Percentiles rank a stretch among this genome's conserved stretches.
phyloP scores from a whole-genome alignment of 495 filamentous ascomycete genomes.

The Neurospora sp. region DNA sequence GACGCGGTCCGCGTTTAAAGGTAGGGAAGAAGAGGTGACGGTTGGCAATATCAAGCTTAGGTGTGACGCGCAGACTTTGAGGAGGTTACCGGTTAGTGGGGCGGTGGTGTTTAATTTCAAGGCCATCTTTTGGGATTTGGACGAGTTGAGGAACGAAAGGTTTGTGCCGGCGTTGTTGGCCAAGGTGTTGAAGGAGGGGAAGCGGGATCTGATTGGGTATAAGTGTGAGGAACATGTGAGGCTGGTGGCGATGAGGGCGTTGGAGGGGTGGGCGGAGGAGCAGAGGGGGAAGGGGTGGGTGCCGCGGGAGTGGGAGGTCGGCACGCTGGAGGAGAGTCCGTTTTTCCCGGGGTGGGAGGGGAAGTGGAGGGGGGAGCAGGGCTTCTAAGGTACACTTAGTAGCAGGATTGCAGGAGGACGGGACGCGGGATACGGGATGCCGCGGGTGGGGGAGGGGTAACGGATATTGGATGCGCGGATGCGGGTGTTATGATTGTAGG shows the following conservation, averaged over 20 bases:
- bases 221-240: constrained; percentile 82
- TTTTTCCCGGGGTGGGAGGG: constrained; percentile 77
- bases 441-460: too few species aligned
- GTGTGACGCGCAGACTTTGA: constrained; percentile 90
- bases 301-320: constrained; percentile 54
- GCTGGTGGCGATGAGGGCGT: constrained; percentile 59
- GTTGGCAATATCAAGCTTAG: constrained; percentile 59
- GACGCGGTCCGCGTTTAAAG: constrained; percentile 13
- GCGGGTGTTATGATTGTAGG: too few species aligned
- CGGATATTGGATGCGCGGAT: too few species aligned
- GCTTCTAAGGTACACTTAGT: constrained; percentile 30
- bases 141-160: constrained; percentile 64
- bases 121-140: constrained; percentile 70
- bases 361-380: constrained; percentile 73
- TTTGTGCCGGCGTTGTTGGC: constrained; percentile 59
- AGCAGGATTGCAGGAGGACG: too few species aligned
- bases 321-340: constrained; percentile 73
- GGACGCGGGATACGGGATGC: too few species aligned
- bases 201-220: constrained; percentile 67
- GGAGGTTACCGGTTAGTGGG: constrained; percentile 67
- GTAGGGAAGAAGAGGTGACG: constrained; percentile 30
- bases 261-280: constrained; percentile 60
- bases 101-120: constrained; percentile 87
- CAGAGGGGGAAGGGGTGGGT: constrained; percentile 57
- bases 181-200: constrained; percentile 63